These are phyloP conservation scores for Fistulina hepatica DNA, from an alignment of 1,284 basidiomycete genomes.

Conservation along the genomic window DNA sequence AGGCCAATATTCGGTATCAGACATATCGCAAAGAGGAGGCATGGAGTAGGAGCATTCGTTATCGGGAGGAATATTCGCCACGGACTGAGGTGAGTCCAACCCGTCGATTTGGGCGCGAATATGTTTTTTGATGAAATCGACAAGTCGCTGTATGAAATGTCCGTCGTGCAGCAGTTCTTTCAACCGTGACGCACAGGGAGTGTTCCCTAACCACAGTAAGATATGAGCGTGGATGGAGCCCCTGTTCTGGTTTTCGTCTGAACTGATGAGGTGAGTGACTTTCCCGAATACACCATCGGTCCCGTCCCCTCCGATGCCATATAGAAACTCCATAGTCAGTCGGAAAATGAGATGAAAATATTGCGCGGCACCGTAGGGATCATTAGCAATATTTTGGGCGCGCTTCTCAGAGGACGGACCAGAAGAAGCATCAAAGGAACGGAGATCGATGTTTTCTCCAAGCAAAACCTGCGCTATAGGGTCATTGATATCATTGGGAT, in stretches of 20 bases:
- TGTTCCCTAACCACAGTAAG: constrained; percentile 13
- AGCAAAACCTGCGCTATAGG: constrained; percentile 26
- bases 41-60: constrained; percentile 20
- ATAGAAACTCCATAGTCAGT: constrained; percentile 18
- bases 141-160: constrained; percentile 16
- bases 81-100: constrained; percentile 12
- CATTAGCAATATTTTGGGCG: constrained; percentile 23
- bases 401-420: constrained; percentile 21
- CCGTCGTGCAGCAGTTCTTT: constrained; percentile 11
- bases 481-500: constrained; percentile 7
- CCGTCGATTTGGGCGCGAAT: constrained; percentile 19
- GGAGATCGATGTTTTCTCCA: constrained; percentile 28
- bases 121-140: constrained; percentile 19
- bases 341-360: constrained; percentile 28
- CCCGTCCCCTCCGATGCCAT: constrained; percentile 22
- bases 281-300: constrained; percentile 16
- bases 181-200: constrained; percentile 13
- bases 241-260: constrained; percentile 19
- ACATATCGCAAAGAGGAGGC: constrained; percentile 18
- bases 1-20: constrained; percentile 6
- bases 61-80: constrained; percentile 12
- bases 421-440: constrained; percentile 18
- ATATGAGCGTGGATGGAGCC: constrained; percentile 19
- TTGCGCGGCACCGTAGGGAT: constrained; percentile 28
- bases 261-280: constrained; percentile 17